These are phyloP conservation scores for Penicillium sumatraense DNA, from an alignment of 2,329 filamentous ascomycete species.

Conservation along the genomic window DNA sequence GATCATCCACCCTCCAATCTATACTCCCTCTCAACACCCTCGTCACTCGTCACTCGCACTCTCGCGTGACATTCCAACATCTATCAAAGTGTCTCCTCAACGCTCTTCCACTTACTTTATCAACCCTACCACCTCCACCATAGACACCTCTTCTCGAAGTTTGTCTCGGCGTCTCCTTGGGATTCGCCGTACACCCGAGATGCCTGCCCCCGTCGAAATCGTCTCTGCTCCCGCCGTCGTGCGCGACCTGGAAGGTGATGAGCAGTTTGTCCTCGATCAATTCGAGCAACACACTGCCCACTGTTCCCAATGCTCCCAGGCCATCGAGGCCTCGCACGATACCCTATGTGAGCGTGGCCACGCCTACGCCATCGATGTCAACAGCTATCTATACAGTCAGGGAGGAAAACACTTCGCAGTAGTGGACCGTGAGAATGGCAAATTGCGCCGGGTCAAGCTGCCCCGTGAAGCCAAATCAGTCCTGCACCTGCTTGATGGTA, in stretches of 20 bases:
- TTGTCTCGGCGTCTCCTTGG: conserved; percentile 19
- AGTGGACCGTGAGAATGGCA: conserved; percentile 45
- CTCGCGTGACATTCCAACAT: conserved; percentile 19
- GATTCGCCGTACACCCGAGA: conserved; percentile 32
- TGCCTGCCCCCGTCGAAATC: conserved; percentile 36
- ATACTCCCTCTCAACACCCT: conserved; percentile 5
- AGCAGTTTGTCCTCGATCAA: conserved; percentile 40
- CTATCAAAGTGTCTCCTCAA: conserved; percentile 37
- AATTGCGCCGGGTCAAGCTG: conserved; percentile 47
- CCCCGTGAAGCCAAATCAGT: conserved; percentile 42
- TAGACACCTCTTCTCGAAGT: conserved; percentile 25
- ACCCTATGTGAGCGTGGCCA: conserved; percentile 43
- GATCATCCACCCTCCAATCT: conserved; percentile 4
- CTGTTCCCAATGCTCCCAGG: conserved; percentile 39
- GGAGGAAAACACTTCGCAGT: conserved; percentile 46
- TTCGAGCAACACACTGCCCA: conserved; percentile 44
- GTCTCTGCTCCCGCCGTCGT: conserved; percentile 32
- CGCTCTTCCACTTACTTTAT: conserved; percentile 29
- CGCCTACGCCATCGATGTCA: conserved; percentile 38
- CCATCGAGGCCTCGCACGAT: conserved; percentile 31
- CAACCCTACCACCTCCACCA: conserved; percentile 22
- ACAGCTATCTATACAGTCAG: conserved; percentile 42
- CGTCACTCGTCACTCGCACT: conserved; percentile 19
- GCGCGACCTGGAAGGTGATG: conserved; percentile 41
- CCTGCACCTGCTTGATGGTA: conserved; percentile 45